Base-by-base conservation (phyloP, 202 grass and related monocot species). In the Zizania palustris region DNA sequence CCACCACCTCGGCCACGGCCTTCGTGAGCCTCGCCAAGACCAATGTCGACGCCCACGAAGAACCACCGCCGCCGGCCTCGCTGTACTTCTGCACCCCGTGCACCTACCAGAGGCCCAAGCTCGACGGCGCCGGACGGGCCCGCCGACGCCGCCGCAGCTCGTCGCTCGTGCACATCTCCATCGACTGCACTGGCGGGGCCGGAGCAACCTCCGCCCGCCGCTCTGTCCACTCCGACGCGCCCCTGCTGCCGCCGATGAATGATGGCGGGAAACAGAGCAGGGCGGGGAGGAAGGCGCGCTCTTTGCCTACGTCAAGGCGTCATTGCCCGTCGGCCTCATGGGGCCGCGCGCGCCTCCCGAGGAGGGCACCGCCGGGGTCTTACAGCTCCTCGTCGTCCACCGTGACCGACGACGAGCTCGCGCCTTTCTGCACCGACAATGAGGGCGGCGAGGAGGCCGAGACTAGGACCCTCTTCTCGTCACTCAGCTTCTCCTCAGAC, bases 401-500 rank as follows among this genome's bases (percentile, higher is more conserved):
- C 35, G 72, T 70, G 71, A 87, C 88, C 36, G 88, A 88, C 65
- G 76, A 86, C 40, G 88, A 87, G 50, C 45, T 82, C 54, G 82
- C 67, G 7, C 77, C 82, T 70, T 91, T 82, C 78, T 87, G 83
- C 79, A 67, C 67, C 43, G 76, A 79, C 15, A 88, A 56, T 11
- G 90, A 82, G 3, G 11, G 56, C 38, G 81, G 57, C 5, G 67
- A 72, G 45, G 83, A 89, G 67, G 90, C 76, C 19, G 90, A 93
- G 42, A 80, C 84, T 15, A 63, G 71, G 62, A 90, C 91, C 20
- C 82, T 92, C 33, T 92, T 93, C 76, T 97, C 91, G 60, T 97
- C 88, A 36, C 84, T 85, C 20, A 92, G 82, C 82, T 84, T 97
- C 80, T 97, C 91, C 14, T 90, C 91, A 20, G 94, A 93, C 73